Evolutionary conservation across 2,329 filamentous ascomycete genomes (phyloP).

Genomic region (Cladosporium sphaerospermum): DNA sequence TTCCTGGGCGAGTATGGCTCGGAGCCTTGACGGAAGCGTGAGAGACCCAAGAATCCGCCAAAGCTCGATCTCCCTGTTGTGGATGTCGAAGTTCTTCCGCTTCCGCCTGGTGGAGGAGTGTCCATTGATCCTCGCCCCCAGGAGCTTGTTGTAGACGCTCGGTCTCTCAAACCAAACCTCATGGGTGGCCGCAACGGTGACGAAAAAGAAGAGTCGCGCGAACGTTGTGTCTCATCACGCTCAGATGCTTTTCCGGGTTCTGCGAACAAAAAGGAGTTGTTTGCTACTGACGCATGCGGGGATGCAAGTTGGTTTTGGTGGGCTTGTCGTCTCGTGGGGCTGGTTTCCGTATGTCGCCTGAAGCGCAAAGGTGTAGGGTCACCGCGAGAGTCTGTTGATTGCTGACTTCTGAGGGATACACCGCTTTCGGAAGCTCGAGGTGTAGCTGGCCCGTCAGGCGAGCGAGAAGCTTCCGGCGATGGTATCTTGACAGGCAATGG

Average conservation of each 20-base stretch:
- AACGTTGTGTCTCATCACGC: conserved; percentile 56
- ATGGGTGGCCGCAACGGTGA: conserved; percentile 54
- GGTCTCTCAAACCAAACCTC: conserved; percentile 57
- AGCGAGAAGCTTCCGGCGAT: conserved; percentile 41
- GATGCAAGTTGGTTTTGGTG: conserved; percentile 30
- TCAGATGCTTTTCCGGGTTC: conserved; percentile 45
- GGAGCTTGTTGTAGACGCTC: conserved; percentile 88
- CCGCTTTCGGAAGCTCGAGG: conserved; percentile 27
- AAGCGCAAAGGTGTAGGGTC: not conserved
- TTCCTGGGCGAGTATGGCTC: conserved; percentile 62
- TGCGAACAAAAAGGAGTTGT: conserved; percentile 40
- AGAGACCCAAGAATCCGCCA: conserved; percentile 75
- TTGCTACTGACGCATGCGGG: conserved; percentile 47
- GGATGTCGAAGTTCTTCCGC: conserved; percentile 69
- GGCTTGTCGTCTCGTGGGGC: conserved; percentile 19
- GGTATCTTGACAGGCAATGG: conserved; percentile 74
- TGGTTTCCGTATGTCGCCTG: conserved; percentile 24
- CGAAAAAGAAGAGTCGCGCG: conserved; percentile 59
- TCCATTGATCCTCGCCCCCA: conserved; percentile 65
- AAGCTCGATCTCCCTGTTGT: conserved; percentile 86
- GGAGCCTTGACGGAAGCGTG: conserved; percentile 71
- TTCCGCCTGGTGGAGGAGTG: conserved; percentile 54
- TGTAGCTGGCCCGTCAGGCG: conserved; percentile 30
- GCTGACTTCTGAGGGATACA: conserved; percentile 10
- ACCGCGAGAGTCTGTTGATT: conserved; percentile 2